Percentiles rank a stretch among this genome's conserved stretches.
Evolutionary conservation across 768 basidiomycete genomes (phyloP).

Genomic region (Termitomyces sp.): DNA sequence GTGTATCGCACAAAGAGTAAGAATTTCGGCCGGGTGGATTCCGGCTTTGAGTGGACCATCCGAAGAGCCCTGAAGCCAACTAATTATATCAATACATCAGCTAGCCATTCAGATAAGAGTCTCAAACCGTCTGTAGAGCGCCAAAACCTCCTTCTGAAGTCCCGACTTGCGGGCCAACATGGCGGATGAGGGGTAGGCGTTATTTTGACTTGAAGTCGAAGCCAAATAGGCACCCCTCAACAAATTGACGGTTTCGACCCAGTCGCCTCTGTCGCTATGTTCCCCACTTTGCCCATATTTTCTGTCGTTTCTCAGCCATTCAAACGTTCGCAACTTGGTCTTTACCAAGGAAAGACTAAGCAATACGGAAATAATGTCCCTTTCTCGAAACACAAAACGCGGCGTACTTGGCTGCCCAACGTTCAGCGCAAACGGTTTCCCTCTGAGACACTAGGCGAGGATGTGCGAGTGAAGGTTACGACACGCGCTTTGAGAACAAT

Average conservation of each 20-base stretch:
- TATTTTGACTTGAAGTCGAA: constrained; percentile 5
- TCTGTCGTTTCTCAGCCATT: constrained; percentile 58
- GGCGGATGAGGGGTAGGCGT: not conserved
- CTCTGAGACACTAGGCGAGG: constrained; percentile 57
- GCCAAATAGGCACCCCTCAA: constrained; percentile 4
- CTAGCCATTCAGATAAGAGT: not conserved
- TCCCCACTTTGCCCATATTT: constrained; percentile 24
- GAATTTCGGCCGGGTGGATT: constrained; percentile 55
- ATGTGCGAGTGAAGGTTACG: constrained; percentile 65
- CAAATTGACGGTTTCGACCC: constrained; percentile 1
- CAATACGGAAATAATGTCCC: constrained; percentile 88
- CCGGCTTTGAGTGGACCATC: constrained; percentile 66
- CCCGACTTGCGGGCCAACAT: constrained; percentile 33
- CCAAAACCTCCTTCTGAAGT: constrained; percentile 47
- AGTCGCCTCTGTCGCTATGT: constrained; percentile 13
- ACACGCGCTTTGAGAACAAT: constrained; percentile 75
- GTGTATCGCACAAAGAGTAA: constrained; percentile 60
- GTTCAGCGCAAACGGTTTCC: constrained; percentile 70
- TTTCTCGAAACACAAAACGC: constrained; percentile 83
- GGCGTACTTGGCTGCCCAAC: constrained; percentile 85
- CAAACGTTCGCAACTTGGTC: constrained; percentile 74
- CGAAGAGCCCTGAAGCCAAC: constrained; percentile 56
- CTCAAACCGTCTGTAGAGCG: constrained; percentile 37
- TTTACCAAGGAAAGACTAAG: constrained; percentile 78
- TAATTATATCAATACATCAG: not conserved